Percentiles rank a stretch among this genome's conserved stretches.
These are phyloP conservation scores for Saccharomycopsis microspora DNA, from an alignment of 805 yeast species.

Conservation along the genomic window DNA sequence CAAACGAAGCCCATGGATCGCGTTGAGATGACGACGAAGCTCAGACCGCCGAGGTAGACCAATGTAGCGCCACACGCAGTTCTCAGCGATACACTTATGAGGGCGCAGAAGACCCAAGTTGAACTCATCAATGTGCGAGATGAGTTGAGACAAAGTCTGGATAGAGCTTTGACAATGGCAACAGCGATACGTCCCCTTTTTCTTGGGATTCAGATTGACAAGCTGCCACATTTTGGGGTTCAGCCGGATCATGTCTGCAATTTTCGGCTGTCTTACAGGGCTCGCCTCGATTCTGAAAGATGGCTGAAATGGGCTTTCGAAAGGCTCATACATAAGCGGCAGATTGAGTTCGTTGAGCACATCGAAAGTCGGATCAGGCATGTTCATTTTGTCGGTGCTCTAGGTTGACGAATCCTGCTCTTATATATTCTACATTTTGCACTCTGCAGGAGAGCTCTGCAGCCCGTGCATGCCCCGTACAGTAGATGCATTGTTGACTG, in stretches of 20 bases:
- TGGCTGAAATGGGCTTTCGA: too few species aligned
- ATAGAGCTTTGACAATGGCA: conserved; percentile 34
- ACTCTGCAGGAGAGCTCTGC: too few species aligned
- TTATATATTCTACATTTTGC: too few species aligned
- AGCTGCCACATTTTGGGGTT: background rate
- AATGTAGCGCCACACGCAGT: conserved; percentile 37
- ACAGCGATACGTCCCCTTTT: conserved; percentile 33
- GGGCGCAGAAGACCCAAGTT: conserved; percentile 25
- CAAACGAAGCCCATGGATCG: conserved; percentile 26
- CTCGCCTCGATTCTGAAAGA: too few species aligned
- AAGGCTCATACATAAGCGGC: too few species aligned
- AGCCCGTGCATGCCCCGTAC: too few species aligned
- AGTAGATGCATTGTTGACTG: too few species aligned
- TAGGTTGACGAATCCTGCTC: too few species aligned
- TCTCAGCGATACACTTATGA: conserved; percentile 33
- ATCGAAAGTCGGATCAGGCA: too few species aligned
- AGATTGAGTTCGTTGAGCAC: too few species aligned
- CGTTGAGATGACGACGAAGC: conserved; percentile 36
- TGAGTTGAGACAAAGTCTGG: conserved; percentile 27
- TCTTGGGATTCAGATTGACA: conserved; percentile 18
- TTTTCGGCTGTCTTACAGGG: background rate
- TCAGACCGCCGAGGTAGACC: conserved; percentile 40
- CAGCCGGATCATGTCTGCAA: background rate
- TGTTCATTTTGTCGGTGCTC: too few species aligned
- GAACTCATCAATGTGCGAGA: conserved; percentile 32